Base-by-base conservation (phyloP, 164 flowering plant genomes). In the Amborella trichopoda region DNA sequence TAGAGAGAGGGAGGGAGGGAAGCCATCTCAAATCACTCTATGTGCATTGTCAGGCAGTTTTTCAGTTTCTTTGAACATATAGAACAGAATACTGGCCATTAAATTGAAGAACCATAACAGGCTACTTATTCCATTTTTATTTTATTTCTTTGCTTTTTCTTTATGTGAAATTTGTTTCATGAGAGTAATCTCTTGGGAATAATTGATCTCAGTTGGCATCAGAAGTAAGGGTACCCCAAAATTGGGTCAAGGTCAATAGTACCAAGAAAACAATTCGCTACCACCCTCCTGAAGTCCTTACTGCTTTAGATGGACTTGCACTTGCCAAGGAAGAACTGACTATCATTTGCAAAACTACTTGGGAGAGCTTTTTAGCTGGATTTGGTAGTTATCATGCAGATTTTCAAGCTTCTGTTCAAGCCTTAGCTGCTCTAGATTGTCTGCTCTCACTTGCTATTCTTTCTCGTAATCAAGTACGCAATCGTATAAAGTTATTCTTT, bases 341-440 rank as follows among this genome's bases (percentile, higher is more conserved):
- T 33, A 33, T 80, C 59, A 69, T 67, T 26, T 79, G 85, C 64
- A 79, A 75, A 39, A 55, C 75, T 68, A 69, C 90, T 18, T 90
- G 98, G 98, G 71, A 71, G 52, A 62, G 38, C 48, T 86, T 86
- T 49, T 53, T 90, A 12, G 69, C 57, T 49, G 77, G 50, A 26
- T 86, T 86, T 61, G 58, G 67, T 50, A 65, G 52, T 63, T 66
- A 75, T 55, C 86, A 77, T 72, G 60, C 77, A 8, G 96, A 83
- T 28, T 86, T 83, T 56, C 91, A 75, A 62, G 78, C 80, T 60
- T 78, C 90, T 60, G 94, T 83, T 53, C 94, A 81, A 62, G 93
- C 98, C 42, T 68, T 90, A 40, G 98, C 95, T 54, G 56, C 87
- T 37, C 75, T 90, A 68, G 98, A 90, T 49, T 90, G 98, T 52